Evolutionary conservation across 805 yeast genomes (phyloP), one percentile per base, ranked within the genome.

Genomic region (Zygoascus biomembranicola): DNA sequence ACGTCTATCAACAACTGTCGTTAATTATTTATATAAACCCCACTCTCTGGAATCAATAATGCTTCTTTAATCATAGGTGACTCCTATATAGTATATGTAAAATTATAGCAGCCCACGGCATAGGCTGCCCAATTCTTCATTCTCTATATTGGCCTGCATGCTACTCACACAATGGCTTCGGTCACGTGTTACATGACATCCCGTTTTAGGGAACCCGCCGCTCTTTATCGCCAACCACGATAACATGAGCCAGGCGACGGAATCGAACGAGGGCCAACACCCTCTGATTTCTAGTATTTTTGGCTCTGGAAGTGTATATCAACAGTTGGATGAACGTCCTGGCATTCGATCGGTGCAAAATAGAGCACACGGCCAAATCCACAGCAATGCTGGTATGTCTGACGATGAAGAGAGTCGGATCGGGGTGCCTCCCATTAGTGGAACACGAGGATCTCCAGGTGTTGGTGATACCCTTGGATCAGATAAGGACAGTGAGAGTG

Each of bases 231-330:
- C 39, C 8, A 35, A 13, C 39, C 16, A 35, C 16, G 39, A 35
- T 35, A 35, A 35, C 39, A 35, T 35, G 39, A 35, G 39, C 39
- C 39, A 35, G 39, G 13, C 16, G 39, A 11, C 13, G 16, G 39
- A 35, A 13, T n/a, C 9, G 16, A 35, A 35, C 10, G 26, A 20
- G 13, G 20, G 20, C 11, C 44, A 16, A 11, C 44, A 42, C 26
- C 41, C 49, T 31, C 41, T 32, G 26, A 28, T 46, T 13, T 46
- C 49, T 26, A 51, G 50, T 20, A 41, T 51, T n/a, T 51, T 51
- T 31, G 54, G 54, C n/a, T 39, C 49, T n/a, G 54, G 49, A 37
- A 42, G 49, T 31, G 46, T 51, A 4, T 51, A 51, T 43, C 35
- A 51, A 14, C 32, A 19, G 31, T 26, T 51, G 26, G 54, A 51